phyloP scores from a whole-genome alignment of 305 asterid species.

The Withania somnifera region DNA sequence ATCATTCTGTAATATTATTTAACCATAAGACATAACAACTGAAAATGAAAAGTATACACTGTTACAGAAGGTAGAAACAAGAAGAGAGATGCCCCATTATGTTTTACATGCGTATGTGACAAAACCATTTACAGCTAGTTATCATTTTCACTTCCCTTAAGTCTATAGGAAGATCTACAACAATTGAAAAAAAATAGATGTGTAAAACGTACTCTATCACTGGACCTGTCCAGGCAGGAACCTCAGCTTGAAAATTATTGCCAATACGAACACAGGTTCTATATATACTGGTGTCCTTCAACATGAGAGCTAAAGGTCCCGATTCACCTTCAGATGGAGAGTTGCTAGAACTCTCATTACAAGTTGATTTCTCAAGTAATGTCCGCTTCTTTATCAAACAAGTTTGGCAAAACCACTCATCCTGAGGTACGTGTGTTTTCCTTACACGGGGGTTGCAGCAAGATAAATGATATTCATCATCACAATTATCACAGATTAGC shows the following conservation, averaged over 20 bases:
- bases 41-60: background rate
- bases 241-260: constrained; percentile 56
- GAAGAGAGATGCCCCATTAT: background rate
- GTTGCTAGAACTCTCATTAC: constrained; percentile 22
- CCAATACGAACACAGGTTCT: constrained; percentile 66
- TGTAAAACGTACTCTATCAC: constrained; percentile 46
- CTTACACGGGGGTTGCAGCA: constrained; percentile 53
- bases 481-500: constrained; percentile 73
- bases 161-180: background rate
- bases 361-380: constrained; percentile 35
- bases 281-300: constrained; percentile 43
- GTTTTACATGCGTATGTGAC: background rate
- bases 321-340: constrained; percentile 26
- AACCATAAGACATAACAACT: background rate
- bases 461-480: constrained; percentile 59
- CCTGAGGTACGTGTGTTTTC: constrained; percentile 38
- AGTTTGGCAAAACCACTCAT: constrained; percentile 70
- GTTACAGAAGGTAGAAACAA: background rate
- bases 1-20: background rate
- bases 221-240: constrained; percentile 72
- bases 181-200: background rate
- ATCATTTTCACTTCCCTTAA: constrained; percentile 4
- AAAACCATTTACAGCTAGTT: background rate
- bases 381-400: constrained; percentile 60
- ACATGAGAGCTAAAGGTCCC: constrained; percentile 45